A percentile compares a stretch with the other conserved stretches of the same genome.
These are phyloP conservation scores for Ehretia macrophylla DNA, from an alignment of 257 asterid genomes.

Conservation along the genomic window DNA sequence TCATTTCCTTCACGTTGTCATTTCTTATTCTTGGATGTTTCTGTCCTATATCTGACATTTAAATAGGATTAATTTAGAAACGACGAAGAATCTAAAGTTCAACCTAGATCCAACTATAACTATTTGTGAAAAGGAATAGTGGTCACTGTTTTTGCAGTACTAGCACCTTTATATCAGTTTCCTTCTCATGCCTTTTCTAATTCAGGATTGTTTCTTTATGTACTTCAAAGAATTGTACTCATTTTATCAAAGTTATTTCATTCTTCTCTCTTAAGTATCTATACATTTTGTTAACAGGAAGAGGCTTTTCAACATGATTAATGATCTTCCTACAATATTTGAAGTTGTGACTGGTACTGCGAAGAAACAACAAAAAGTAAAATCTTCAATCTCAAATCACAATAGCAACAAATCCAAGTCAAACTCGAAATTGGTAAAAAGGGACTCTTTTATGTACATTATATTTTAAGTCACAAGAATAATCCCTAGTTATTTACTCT, in stretches of 20 bases:
- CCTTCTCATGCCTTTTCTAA: too few species aligned
- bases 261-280: too few species aligned
- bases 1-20: too few species aligned
- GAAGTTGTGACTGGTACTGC: conserved; percentile 76
- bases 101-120: too few species aligned
- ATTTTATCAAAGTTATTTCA: neutral
- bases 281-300: conserved; percentile 35
- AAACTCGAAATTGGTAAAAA: conserved; percentile 26
- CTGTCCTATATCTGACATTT: too few species aligned
- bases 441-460: neutral
- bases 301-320: conserved; percentile 69
- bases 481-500: too few species aligned
- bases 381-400: conserved; percentile 31
- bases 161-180: neutral
- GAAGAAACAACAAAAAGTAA: conserved; percentile 50
- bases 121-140: too few species aligned
- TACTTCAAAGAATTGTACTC: too few species aligned
- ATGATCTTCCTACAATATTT: conserved; percentile 70
- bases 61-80: too few species aligned
- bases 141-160: neutral
- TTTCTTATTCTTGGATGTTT: too few species aligned
- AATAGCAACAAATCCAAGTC: conserved; percentile 41
- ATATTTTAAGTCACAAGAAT: neutral
- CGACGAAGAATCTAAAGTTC: too few species aligned
- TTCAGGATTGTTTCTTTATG: too few species aligned